These are phyloP conservation scores for Apiospora rasikravindrae DNA, from an alignment of 2,329 filamentous ascomycete species.

Conservation along the genomic window DNA sequence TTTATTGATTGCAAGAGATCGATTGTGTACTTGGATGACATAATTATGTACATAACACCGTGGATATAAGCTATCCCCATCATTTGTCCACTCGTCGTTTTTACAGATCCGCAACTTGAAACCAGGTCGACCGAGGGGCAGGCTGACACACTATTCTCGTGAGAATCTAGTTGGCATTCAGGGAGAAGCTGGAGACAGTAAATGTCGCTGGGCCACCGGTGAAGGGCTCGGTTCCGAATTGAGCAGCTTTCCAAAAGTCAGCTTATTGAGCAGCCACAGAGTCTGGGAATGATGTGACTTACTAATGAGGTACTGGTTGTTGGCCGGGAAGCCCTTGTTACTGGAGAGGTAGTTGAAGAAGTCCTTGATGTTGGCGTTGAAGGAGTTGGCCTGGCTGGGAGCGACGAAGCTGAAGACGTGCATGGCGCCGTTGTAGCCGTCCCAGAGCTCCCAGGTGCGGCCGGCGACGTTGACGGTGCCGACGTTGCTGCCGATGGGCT, in stretches of 20 bases:
- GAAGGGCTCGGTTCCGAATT: conserved; percentile 19
- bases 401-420: conserved; percentile 29
- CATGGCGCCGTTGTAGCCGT: conserved; percentile 48
- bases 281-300: background rate
- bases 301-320: conserved; percentile 18
- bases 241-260: conserved; percentile 6
- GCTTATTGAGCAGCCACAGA: background rate
- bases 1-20: background rate
- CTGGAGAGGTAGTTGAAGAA: conserved; percentile 19
- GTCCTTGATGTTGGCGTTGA: conserved; percentile 18
- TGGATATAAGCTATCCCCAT: background rate
- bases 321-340: conserved; percentile 18
- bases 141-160: background rate
- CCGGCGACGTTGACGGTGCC: conserved; percentile 57
- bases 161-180: background rate
- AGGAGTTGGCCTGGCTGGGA: conserved; percentile 14
- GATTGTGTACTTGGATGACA: background rate
- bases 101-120: background rate
- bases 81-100: background rate
- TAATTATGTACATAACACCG: background rate
- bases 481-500: conserved; percentile 53
- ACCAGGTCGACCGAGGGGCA: background rate
- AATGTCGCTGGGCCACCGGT: conserved; percentile 15
- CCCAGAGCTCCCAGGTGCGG: conserved; percentile 57
- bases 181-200: conserved; percentile 9